Evolutionary conservation across 176 grass and related monocot genomes (phyloP).

Genomic region (Themeda triandra): DNA sequence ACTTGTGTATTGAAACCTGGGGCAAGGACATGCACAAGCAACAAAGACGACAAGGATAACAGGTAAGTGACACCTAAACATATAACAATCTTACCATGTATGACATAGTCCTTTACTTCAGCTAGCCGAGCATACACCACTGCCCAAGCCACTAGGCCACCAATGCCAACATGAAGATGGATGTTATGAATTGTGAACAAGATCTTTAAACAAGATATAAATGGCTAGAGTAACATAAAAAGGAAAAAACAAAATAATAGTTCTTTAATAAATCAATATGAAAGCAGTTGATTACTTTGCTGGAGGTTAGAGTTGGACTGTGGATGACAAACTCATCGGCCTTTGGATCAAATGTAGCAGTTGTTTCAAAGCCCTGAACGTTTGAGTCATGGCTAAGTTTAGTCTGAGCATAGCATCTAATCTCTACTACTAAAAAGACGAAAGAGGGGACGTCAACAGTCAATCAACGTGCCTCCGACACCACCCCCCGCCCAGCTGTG

Average conservation of each 20-base stretch:
- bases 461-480: too few relatives aligned
- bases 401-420: slow-evolving; percentile 98
- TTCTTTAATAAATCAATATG: neutral
- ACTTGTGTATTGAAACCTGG: slow-evolving; percentile 94
- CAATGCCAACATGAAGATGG: slow-evolving; percentile 50
- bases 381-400: slow-evolving; percentile 96
- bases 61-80: neutral
- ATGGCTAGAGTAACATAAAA: neutral
- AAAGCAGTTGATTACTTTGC: slow-evolving; percentile 56
- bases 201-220: neutral
- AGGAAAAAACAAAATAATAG: neutral
- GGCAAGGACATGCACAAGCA: slow-evolving; percentile 21
- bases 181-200: neutral
- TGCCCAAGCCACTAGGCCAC: slow-evolving; percentile 98
- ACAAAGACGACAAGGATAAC: neutral
- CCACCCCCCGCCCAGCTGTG: too few relatives aligned
- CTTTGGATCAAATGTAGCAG: slow-evolving; percentile 84
- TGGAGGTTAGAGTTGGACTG: slow-evolving; percentile 94
- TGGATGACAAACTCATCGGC: slow-evolving; percentile 90
- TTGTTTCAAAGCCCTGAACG: slow-evolving; percentile 97
- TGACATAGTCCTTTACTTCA: slow-evolving; percentile 85
- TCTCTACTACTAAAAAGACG: too few relatives aligned
- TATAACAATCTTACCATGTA: slow-evolving; percentile 70
- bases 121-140: slow-evolving; percentile 85
- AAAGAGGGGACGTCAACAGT: too few relatives aligned